phyloP scores from a whole-genome alignment of 2,329 filamentous ascomycete species.

The Neodidymelliopsis sp. region DNA sequence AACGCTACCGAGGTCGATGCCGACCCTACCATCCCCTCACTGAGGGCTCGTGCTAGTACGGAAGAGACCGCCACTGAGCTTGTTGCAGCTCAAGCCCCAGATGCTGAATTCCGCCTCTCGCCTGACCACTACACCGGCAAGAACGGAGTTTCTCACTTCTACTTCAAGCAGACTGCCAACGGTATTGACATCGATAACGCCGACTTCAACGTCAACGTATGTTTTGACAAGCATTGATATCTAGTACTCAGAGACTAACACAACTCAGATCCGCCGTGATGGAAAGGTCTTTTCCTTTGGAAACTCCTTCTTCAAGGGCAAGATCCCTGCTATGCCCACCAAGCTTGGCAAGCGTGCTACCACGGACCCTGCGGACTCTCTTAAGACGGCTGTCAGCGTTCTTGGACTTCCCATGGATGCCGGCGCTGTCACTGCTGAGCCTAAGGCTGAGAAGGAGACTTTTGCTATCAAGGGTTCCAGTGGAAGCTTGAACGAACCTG shows the following conservation, averaged over 20 bases:
- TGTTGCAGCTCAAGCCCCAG: conserved; percentile 12
- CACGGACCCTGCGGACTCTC: conserved; percentile 53
- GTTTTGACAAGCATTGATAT: conserved; percentile 27
- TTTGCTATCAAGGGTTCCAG: conserved; percentile 52
- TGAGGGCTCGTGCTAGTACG: conserved; percentile 17
- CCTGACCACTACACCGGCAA: conserved; percentile 42
- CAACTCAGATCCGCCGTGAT: conserved; percentile 56
- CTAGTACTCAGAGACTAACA: neutral
- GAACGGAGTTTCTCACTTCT: conserved; percentile 63
- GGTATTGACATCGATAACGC: conserved; percentile 67
- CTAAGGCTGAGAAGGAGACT: conserved; percentile 40
- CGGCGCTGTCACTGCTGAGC: conserved; percentile 41
- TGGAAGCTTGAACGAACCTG: conserved; percentile 59
- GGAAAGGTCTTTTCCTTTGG: conserved; percentile 66
- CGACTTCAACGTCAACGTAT: conserved; percentile 66
- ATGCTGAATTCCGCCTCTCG: conserved; percentile 18
- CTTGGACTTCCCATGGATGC: conserved; percentile 53
- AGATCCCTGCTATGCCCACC: conserved; percentile 45
- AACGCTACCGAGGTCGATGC: conserved; percentile 24
- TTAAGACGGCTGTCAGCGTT: conserved; percentile 49
- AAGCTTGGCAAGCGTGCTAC: conserved; percentile 33
- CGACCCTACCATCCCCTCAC: conserved; percentile 16
- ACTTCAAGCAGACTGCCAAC: conserved; percentile 65
- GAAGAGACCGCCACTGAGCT: conserved; percentile 20
- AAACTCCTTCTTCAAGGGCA: conserved; percentile 58